phyloP scores from a whole-genome alignment of 1,139 yeast genomes.

The Lodderomyces margitis region DNA sequence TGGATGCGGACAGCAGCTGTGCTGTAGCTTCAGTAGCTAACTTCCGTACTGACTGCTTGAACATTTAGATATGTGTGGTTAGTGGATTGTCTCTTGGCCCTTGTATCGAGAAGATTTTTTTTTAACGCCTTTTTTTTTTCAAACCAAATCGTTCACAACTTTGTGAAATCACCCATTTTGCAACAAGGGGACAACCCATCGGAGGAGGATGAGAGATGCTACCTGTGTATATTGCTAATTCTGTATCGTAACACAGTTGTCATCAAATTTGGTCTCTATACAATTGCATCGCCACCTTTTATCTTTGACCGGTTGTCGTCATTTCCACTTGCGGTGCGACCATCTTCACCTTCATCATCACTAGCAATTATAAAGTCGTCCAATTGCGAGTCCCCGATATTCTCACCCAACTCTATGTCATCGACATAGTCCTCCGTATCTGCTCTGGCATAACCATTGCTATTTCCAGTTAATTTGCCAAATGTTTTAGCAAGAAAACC shows the following conservation, averaged over 20 bases:
- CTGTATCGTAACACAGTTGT: neutral
- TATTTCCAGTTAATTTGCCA: constrained; percentile 32
- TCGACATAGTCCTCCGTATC: constrained; percentile 20
- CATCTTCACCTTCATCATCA: constrained; percentile 38
- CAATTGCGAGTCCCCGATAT: constrained; percentile 14
- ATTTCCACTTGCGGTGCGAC: neutral
- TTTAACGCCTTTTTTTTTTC: neutral
- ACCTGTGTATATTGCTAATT: too few relatives aligned
- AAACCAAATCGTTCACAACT: neutral
- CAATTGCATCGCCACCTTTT: neutral
- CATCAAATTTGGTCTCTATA: neutral
- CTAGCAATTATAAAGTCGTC: constrained; percentile 40
- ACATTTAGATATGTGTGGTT: constrained; percentile 18
- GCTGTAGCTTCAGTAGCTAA: constrained; percentile 31
- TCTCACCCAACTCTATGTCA: constrained; percentile 41
- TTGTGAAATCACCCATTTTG: too few relatives aligned
- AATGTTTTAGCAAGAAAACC: constrained; percentile 42
- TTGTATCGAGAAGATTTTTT: neutral
- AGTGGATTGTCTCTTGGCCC: neutral
- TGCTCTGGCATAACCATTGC: constrained; percentile 29
- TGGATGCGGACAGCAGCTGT: constrained; percentile 8
- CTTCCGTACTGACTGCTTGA: constrained; percentile 28
- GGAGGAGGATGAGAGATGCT: too few relatives aligned
- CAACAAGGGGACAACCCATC: too few relatives aligned
- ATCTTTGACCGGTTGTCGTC: neutral